Conservation (phyloP, 2,329 filamentous ascomycete species). For the Ophiostoma angusticollis region DNA sequence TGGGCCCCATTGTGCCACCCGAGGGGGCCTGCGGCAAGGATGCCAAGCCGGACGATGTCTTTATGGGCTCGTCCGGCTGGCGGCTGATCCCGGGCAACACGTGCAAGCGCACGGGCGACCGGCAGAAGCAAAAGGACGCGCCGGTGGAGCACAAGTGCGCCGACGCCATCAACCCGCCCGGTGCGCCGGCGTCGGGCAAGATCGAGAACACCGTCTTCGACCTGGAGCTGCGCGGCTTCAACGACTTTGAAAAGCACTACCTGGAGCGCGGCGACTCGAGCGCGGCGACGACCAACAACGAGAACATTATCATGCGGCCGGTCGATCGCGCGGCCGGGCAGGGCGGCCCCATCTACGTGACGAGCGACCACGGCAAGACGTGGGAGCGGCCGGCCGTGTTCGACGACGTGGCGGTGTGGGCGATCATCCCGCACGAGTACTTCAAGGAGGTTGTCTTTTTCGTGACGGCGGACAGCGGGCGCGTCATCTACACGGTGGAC, state of each 20-base stretch:
- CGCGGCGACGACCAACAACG: conserved; percentile 43
- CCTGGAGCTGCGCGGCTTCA: conserved; percentile 44
- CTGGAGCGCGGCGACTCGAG: conserved; percentile 62
- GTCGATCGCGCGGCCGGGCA: conserved; percentile 34
- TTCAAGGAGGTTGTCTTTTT: conserved; percentile 82
- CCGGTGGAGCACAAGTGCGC: conserved; percentile 65
- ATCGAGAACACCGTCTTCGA: conserved; percentile 44
- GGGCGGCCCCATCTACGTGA: conserved; percentile 54
- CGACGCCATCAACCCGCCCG: conserved; percentile 38
- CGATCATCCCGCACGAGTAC: conserved; percentile 65
- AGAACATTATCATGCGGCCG: conserved; percentile 52
- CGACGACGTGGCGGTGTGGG: conserved; percentile 53
- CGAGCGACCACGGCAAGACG: conserved; percentile 75
- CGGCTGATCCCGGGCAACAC: conserved; percentile 76
- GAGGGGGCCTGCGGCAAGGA: conserved; percentile 55
- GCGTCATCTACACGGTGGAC: conserved; percentile 71
- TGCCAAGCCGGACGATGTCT: conserved; percentile 53
- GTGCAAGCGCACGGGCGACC: conserved; percentile 48
- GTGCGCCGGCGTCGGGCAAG: conserved; percentile 50
- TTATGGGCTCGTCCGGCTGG: conserved; percentile 80
- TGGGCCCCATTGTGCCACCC: conserved; percentile 50
- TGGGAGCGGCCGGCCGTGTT: conserved; percentile 57
- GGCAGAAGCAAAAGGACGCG: conserved; percentile 57
- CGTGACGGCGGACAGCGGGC: conserved; percentile 50
- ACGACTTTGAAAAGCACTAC: conserved; percentile 50